Base-by-base conservation (phyloP, 2,329 filamentous ascomycete species). In the Drechslerella coelobrocha region DNA sequence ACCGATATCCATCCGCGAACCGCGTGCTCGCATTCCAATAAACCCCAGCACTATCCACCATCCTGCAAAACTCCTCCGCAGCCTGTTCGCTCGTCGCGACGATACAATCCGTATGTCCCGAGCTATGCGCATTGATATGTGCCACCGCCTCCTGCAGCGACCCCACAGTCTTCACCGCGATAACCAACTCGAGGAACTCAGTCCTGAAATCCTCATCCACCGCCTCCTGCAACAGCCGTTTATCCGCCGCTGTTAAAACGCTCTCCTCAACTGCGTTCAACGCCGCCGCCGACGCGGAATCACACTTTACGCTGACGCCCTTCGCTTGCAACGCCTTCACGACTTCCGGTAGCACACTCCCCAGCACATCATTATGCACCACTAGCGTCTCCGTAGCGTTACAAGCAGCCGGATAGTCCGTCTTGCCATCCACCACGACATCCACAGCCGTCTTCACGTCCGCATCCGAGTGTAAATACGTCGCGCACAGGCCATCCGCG, bases 21-120 rank as follows among this genome's bases (percentile, higher is more conserved):
- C 94, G 86, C 7, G 91, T 96, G 23, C 91, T 95, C 6, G 92
- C 90, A 78, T 99, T 99, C 92, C 93, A 97, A 83, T 96, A 99
- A 17, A 93, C 92, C 56, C 92, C 93, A 0, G 92, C 89, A 26
- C 91, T 91, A 80, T 97, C 94, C 54, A 97, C 86, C 66, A 86
- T 86, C 47, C 86, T 85, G 85, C 95, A 90, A 82, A 97, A 99
- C 53, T 82, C 82, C 76, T 95, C 88, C 2, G 94, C 93, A 29
- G 86, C 82, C 8, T 1, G 83, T 82, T 51, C 82, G 79, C 24
- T 87, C 86, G 3, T 81, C 0, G 93, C 97, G 72, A 97, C 80
- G 78, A 99, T 96, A 55, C 84, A 87, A 78, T 99, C 94, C 7
- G 94, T 99, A 83, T 99, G 94, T 79, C 95, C 90, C 10, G 92